Evolutionary conservation across 768 basidiomycete species (phyloP), one percentile per base, ranked within the genome.

Genomic region (Phylloporus arenicola): DNA sequence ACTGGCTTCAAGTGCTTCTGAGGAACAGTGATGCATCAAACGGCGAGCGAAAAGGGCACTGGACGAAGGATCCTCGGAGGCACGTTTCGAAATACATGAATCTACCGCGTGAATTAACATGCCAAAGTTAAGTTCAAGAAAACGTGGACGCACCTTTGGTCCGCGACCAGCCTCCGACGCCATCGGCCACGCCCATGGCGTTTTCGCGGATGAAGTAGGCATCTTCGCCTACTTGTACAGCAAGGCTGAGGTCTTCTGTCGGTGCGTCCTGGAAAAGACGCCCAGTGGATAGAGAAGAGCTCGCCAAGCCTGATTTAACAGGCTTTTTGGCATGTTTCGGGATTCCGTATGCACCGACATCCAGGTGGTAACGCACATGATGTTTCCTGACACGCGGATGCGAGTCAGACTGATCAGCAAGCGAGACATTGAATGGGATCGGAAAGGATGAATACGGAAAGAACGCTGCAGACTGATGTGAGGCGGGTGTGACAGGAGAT

Each of bases 171-270:
- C 93, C 93, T 0, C 94, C 94, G 1, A 97, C 94, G 27, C 94
- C 94, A 63, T 97, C 94, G 4, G 93, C 91, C 9, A 98, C 86
- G 16, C 94, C 94, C 75, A 98, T 84, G 6, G 91, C 88, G 62
- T 92, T 88, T 50, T 84, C 79, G 6, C 80, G 72, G 6, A 90
- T 70, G 54, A 91, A 91, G 62, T 92, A 95, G 5, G 92, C 89
- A 61, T 97, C 93, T 65, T 97, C 93, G 35, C 93, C 93, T 11
- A 96, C 84, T 62, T 90, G 86, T 0, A 86, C 83, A 0, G 88
- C 77, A 12, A 86, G 75, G 31, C 65, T 64, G 39, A 74, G 69
- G 6, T 65, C 67, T 22, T 71, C 66, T 3, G 64, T 39, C 11
- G 70, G 65, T 12, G 40, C 44, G 16, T 71, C 55, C 52, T 60